Evolutionary conservation across 2,329 filamentous ascomycete genomes (phyloP), one percentile per base, ranked within the genome.

Genomic region (Herpotrichia juniperi): DNA sequence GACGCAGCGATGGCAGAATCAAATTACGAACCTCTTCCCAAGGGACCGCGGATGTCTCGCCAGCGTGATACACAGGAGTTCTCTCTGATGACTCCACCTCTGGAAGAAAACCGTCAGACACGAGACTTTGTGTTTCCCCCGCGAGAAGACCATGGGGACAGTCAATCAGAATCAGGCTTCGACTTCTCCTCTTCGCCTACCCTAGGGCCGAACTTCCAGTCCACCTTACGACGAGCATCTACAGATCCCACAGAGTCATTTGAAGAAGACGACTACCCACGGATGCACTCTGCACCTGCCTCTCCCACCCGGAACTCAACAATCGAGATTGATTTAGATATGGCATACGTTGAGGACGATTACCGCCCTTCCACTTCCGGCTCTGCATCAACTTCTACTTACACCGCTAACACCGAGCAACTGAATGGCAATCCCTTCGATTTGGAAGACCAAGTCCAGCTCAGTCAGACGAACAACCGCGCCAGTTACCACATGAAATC

Each of bases 381-480:
- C 40, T 78, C 72, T 11, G 63, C 67, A 35, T 61, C 63, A 9
- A 68, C 73, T 0, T 66, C 71, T 50, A 72, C 58, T 50, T 72
- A 64, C 32, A 67, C 68, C 11, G 62, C 59, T 14, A 63, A 62
- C 42, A 75, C 71, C 16, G 75, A 78, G 46, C 67, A 71, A 17
- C 73, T 74, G 32, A 76, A 71, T 46, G 76, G 77, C 4, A 77
- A 80, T 49, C 78, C 78, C 1, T 81, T 81, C 57, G 78, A 80
- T 58, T 72, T 81, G 6, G 79, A 80, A 56, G 77, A 80, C 46
- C 73, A 75, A 48, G 66, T 75, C 8, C 65, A 73, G 26, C 63
- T 74, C 10, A 71, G 71, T 0, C 58, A 72, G 26, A 71, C 67
- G 39, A 74, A 71, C 48, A 69, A 74, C 42, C 71, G 73, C 25